Conservation (phyloP, 2,329 filamentous ascomycete species). For the Xylaria sp. region DNA sequence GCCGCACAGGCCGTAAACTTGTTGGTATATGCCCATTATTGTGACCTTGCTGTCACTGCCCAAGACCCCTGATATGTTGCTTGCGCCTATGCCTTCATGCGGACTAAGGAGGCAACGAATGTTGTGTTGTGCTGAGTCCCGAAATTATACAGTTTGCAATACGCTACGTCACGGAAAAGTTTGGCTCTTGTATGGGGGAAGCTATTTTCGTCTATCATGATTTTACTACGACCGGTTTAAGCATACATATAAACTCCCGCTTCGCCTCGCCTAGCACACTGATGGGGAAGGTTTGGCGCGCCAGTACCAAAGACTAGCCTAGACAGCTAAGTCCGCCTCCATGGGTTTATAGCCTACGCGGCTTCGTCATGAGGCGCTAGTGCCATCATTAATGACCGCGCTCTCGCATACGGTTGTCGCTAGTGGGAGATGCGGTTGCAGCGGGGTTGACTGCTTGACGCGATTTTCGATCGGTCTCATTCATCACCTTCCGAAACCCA, state of each 20-base stretch:
- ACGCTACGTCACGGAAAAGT: neutral
- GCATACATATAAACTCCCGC: constrained; percentile 5
- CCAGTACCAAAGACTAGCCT: neutral
- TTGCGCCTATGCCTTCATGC: neutral
- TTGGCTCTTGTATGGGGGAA: neutral
- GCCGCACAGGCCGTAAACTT: neutral
- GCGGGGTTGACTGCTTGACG: neutral
- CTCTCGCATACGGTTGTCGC: neutral
- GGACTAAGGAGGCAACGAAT: neutral
- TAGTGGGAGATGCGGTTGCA: neutral
- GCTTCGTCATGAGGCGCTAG: neutral
- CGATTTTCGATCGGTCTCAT: neutral
- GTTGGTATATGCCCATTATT: constrained; percentile 1
- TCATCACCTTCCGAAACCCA: neutral
- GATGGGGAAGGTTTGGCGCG: neutral
- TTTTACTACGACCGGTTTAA: neutral
- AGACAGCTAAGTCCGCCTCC: neutral
- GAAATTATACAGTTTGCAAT: neutral
- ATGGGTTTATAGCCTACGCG: no score
- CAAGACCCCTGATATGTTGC: no score
- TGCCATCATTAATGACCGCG: neutral
- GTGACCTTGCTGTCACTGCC: no score
- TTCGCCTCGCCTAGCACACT: neutral
- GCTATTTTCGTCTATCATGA: constrained; percentile 14
- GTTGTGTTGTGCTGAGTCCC: neutral